Conservation (phyloP, 768 basidiomycete genomes). For the Mycena alexandri region DNA sequence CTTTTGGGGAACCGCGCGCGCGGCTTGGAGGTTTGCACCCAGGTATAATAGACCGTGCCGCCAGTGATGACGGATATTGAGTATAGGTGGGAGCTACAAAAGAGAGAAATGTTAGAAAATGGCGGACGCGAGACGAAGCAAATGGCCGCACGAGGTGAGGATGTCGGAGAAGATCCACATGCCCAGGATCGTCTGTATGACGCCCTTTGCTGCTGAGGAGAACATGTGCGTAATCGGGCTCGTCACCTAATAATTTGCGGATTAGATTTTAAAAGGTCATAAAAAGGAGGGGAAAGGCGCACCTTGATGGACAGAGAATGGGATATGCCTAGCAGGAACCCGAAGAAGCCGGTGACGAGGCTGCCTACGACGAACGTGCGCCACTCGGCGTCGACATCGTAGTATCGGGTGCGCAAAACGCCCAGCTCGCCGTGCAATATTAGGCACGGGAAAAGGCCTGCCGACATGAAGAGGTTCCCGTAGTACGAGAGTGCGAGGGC, state of each 20-base stretch:
- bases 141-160: conserved; percentile 61
- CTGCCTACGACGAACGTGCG: conserved; percentile 40
- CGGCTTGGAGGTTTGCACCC: conserved; percentile 46
- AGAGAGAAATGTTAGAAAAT: conserved; percentile 37
- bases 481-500: conserved; percentile 26
- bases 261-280: background rate
- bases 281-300: background rate
- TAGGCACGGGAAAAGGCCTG: conserved; percentile 16
- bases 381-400: conserved; percentile 19
- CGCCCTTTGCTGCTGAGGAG: conserved; percentile 81
- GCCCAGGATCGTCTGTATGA: conserved; percentile 78
- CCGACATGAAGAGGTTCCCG: conserved; percentile 24
- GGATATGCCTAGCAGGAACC: conserved; percentile 86
- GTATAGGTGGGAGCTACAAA: conserved; percentile 61
- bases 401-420: conserved; percentile 4
- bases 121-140: conserved; percentile 14
- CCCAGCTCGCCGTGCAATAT: conserved; percentile 28
- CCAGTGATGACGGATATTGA: conserved; percentile 72
- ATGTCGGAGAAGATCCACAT: conserved; percentile 77
- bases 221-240: conserved; percentile 91
- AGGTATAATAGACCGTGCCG: conserved; percentile 79
- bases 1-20: background rate
- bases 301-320: conserved; percentile 81
- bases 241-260: conserved; percentile 55
- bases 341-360: conserved; percentile 69